Evolutionary conservation across 78 protist species (phyloP), one percentile per base, ranked within the genome.

Genomic region (Paratrimastix pyriformis): DNA sequence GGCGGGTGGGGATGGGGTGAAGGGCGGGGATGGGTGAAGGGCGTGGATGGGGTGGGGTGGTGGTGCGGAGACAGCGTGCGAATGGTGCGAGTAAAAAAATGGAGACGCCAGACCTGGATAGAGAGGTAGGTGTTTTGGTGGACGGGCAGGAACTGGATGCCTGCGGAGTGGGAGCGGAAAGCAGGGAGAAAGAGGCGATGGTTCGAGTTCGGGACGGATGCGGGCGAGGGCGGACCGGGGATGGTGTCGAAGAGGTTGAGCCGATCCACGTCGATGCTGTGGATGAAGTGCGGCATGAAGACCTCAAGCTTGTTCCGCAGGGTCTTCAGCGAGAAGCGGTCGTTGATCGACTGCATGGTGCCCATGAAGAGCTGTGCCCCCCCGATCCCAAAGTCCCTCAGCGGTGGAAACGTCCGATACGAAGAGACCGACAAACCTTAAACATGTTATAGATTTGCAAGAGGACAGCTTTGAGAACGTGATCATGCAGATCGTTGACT

Each of bases 61-160:
- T n/a, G n/a, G n/a, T n/a, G n/a, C n/a, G n/a, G n/a, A n/a, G n/a
- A n/a, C n/a, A n/a, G n/a, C n/a, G n/a, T n/a, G n/a, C n/a, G n/a
- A n/a, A n/a, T n/a, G n/a, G n/a, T n/a, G n/a, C n/a, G n/a, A n/a
- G n/a, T n/a, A n/a, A n/a, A n/a, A n/a, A n/a, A n/a, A n/a, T n/a
- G n/a, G n/a, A n/a, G n/a, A n/a, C n/a, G n/a, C n/a, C n/a, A n/a
- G n/a, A n/a, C n/a, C n/a, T n/a, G n/a, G n/a, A 84, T n/a, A 0
- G 80, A 75, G 9, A 86, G 65, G 45, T 82, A 86, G 37, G 79
- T 35, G 46, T 78, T 79, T 64, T 77, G 62, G 76, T 86, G 72
- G 44, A 79, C 40, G 18, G 90, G 90, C 32, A 86, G 48, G 58
- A 81, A 86, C 33, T 78, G 79, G 39, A 86, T 43, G 26, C 79